Percentiles rank a stretch among this genome's conserved stretches.
These are phyloP conservation scores for Dendrobium huoshanense DNA, from an alignment of 106 monocot genomes.

Conservation along the genomic window DNA sequence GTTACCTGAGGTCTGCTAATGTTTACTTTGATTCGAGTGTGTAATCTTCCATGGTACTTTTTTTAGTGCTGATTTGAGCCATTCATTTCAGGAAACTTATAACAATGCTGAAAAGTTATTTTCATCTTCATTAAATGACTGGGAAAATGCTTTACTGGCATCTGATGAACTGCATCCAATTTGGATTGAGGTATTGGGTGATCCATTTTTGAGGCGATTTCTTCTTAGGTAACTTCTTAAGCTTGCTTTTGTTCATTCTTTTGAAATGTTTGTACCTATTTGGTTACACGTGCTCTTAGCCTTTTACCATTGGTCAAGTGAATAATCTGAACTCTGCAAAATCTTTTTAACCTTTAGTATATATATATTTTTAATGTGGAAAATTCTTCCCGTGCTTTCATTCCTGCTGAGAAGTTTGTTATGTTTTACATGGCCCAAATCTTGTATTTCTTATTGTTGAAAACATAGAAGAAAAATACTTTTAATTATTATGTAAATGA, in stretches of 20 bases:
- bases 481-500: too few species aligned
- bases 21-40: background rate
- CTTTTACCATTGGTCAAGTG: background rate
- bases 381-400: background rate
- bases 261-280: background rate
- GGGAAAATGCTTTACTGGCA: constrained; percentile 31
- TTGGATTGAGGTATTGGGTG: constrained; percentile 74
- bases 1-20: background rate
- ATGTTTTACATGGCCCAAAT: background rate
- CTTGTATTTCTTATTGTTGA: background rate
- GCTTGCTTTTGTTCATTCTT: background rate
- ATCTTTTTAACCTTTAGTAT: background rate
- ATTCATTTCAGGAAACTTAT: constrained; percentile 60
- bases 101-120: constrained; percentile 64
- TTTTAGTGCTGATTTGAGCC: constrained; percentile 3
- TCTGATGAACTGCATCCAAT: constrained; percentile 58
- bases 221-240: constrained; percentile 60
- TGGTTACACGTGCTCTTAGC: background rate
- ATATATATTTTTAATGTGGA: background rate
- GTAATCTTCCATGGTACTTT: background rate
- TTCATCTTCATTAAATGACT: constrained; percentile 46
- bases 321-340: background rate
- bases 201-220: constrained; percentile 84
- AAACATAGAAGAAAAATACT: too few species aligned
- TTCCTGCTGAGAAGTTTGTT: background rate